Percentiles rank a stretch among this genome's conserved stretches.
These are phyloP conservation scores for Eucalyptus globulus DNA, from an alignment of 345 rosid genomes.

Conservation along the genomic window DNA sequence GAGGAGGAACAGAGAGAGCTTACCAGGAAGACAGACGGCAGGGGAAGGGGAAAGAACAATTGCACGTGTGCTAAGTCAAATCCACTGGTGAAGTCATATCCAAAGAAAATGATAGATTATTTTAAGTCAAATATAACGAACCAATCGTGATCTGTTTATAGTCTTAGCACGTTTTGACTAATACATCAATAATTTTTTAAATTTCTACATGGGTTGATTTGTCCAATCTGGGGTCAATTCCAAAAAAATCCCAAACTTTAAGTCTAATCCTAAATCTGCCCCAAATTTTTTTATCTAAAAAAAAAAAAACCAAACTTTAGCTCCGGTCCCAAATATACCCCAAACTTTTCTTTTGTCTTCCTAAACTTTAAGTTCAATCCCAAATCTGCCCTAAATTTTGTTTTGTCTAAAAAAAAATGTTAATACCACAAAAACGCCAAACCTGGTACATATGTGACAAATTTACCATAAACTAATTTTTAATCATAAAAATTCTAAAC, in stretches of 20 bases:
- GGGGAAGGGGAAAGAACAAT: neutral
- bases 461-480: too few species aligned
- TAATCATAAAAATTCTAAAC: too few species aligned
- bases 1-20: neutral
- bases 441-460: rapidly evolving
- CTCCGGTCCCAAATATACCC: rapidly evolving
- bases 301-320: too few species aligned
- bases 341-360: too few species aligned
- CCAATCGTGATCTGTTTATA: neutral
- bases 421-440: rapidly evolving
- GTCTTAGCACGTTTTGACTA: neutral
- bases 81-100: neutral
- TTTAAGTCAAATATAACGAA: neutral
- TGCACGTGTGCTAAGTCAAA: neutral
- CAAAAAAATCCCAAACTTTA: too few species aligned
- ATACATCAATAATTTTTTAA: neutral
- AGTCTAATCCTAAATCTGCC: too few species aligned
- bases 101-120: neutral
- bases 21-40: neutral
- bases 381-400: too few species aligned
- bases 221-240: neutral
- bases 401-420: too few species aligned
- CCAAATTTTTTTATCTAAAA: too few species aligned
- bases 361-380: too few species aligned
- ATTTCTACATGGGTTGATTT: neutral